Evolutionary conservation across 495 filamentous ascomycete genomes (phyloP).

Genomic region (Neurospora cerealis): DNA sequence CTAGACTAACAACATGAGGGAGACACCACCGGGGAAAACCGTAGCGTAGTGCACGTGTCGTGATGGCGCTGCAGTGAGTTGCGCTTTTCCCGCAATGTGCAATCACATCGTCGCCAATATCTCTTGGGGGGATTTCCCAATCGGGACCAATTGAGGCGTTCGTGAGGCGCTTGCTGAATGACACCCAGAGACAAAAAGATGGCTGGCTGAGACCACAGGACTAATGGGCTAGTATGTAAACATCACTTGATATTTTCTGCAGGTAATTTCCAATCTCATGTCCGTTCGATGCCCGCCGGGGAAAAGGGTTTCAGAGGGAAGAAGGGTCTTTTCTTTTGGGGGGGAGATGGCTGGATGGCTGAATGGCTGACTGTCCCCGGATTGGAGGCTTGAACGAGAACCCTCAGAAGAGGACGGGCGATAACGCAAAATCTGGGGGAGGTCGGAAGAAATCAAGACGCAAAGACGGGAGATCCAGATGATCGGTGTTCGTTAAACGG

Average conservation of each 20-base stretch:
- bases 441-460: neutral
- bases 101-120: neutral
- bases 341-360: neutral
- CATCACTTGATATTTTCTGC: neutral
- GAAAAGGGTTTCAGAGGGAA: neutral
- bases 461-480: neutral
- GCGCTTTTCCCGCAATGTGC: neutral
- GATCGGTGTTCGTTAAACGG: neutral
- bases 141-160: neutral
- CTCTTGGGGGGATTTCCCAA: neutral
- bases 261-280: neutral
- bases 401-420: neutral
- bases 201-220: neutral
- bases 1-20: too few species aligned
- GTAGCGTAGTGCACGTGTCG: neutral
- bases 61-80: neutral
- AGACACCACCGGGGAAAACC: neutral
- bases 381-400: neutral
- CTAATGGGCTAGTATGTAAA: neutral
- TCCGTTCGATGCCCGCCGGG: neutral
- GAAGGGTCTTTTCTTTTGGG: neutral
- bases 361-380: neutral
- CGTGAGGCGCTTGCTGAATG: neutral
- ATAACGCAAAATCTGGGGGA: neutral
- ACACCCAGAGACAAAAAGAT: neutral